Evolutionary conservation across 495 filamentous ascomycete species (phyloP), one percentile per base, ranked within the genome.

Genomic region (Lichenothelia convexa): DNA sequence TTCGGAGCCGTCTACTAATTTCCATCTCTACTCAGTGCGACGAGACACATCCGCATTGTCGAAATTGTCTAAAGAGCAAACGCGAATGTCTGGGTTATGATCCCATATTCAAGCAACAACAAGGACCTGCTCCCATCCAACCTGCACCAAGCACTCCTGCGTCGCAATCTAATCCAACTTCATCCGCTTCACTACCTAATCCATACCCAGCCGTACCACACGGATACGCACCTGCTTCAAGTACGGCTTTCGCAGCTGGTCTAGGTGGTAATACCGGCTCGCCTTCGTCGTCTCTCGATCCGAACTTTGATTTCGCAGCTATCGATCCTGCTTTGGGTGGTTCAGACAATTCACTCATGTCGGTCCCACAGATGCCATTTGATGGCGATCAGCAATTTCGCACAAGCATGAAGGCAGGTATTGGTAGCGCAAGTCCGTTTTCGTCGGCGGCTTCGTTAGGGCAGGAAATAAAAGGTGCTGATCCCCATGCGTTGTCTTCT

Each of bases 41-140:
- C 68, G 89, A 97, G 65, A 73, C 70, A 19, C 86, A 94, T 60
- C 89, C 89, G 5, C 71, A 78, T 33, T 97, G 89, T 65, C 77
- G 86, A 50, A 97, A 97, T 58, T 97, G 89, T 60, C 78, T 86
- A 52, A 97, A 94, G 59, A 93, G 84, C 50, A 95, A 94, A 58
- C 80, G 89, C 47, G 89, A 95, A 51, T 97, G 89, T 54, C 57
- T 93, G 34, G 89, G 89, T 31, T 97, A 97, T 72, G 89, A 97
- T 54, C 89, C 89, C 24, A 91, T 95, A 42, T 97, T 97, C 63
- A 91, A 92, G 57, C 71, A 77, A 48, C 80, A 85, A 48, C 75
- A 79, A 33, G 73, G 74, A 15, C 79, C 81, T 12, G 65, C 79
- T 29, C 68, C 73, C 35, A 83, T 91, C 44, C 82, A 87, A 54